A percentile compares a stretch with the other conserved stretches of the same genome.
Evolutionary conservation across 2,329 filamentous ascomycete genomes (phyloP).

Genomic region (Nigrospora oryzae): DNA sequence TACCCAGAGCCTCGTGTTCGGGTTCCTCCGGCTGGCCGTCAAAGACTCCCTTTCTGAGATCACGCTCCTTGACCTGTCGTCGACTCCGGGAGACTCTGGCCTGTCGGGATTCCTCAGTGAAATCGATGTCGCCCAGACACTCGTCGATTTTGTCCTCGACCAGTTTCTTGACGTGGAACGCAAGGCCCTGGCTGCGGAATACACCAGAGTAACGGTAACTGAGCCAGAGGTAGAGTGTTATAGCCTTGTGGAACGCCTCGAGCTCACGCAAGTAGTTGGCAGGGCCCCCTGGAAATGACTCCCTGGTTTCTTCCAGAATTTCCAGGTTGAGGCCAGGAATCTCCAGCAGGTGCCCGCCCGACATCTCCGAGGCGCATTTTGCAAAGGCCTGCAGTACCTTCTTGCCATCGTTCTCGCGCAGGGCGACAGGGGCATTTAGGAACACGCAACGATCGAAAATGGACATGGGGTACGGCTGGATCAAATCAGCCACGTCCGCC

Average conservation of each 20-base stretch:
- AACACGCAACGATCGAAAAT: conserved; percentile 70
- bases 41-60: conserved; percentile 12
- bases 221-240: conserved; percentile 88
- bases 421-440: conserved; percentile 58
- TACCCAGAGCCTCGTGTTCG: conserved; percentile 13
- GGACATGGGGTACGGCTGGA: conserved; percentile 63
- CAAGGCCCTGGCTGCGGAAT: conserved; percentile 67
- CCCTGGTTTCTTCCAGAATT: conserved; percentile 56
- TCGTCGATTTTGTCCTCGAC: conserved; percentile 69
- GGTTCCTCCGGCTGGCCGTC: conserved; percentile 3
- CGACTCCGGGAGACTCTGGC: conserved; percentile 19
- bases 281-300: conserved; percentile 22
- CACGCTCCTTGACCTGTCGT: conserved; percentile 7
- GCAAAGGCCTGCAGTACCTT: conserved; percentile 57
- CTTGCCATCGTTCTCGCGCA: conserved; percentile 39
- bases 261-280: conserved; percentile 57
- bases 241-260: conserved; percentile 70
- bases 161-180: conserved; percentile 68
- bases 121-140: conserved; percentile 49
- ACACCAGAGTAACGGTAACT: conserved; percentile 80
- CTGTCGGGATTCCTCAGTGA: conserved; percentile 25
- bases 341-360: conserved; percentile 60
- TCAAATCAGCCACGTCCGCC: conserved; percentile 60
- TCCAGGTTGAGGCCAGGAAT: conserved; percentile 65
- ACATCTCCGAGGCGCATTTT: conserved; percentile 58